Conservation (phyloP, 768 basidiomycete species). For the Serendipita sp. region DNA sequence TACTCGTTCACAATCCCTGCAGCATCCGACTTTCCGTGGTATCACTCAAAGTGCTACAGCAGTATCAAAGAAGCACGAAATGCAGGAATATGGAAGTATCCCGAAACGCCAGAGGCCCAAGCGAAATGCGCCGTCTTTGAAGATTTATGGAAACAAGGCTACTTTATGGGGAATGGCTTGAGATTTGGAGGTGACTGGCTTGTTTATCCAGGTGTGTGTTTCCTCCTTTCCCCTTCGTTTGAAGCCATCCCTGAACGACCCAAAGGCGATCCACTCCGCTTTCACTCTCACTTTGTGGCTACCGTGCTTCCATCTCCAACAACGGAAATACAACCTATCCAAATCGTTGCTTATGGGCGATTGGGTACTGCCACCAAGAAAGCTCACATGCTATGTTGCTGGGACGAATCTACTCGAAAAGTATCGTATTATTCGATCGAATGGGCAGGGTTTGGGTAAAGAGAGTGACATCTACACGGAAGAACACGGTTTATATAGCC, state of each 20-base stretch:
- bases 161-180: constrained; percentile 77
- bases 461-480: neutral
- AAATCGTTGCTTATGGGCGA: constrained; percentile 88
- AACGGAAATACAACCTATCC: constrained; percentile 60
- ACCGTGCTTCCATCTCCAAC: constrained; percentile 54
- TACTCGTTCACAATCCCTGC: constrained; percentile 35
- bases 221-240: neutral
- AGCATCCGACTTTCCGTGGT: constrained; percentile 57
- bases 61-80: constrained; percentile 43
- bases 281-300: constrained; percentile 91
- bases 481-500: neutral
- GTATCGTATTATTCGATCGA: constrained; percentile 69
- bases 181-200: constrained; percentile 94
- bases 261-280: constrained; percentile 80
- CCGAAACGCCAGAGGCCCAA: constrained; percentile 41
- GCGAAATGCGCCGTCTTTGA: constrained; percentile 69
- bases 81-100: constrained; percentile 66
- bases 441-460: constrained; percentile 79
- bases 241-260: neutral
- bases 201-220: constrained; percentile 72
- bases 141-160: constrained; percentile 66
- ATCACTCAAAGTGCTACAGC: constrained; percentile 30
- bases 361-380: constrained; percentile 97
- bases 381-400: constrained; percentile 77
- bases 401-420: constrained; percentile 52